phyloP scores from a whole-genome alignment of 78 protist species.

The Bodo saltans region DNA sequence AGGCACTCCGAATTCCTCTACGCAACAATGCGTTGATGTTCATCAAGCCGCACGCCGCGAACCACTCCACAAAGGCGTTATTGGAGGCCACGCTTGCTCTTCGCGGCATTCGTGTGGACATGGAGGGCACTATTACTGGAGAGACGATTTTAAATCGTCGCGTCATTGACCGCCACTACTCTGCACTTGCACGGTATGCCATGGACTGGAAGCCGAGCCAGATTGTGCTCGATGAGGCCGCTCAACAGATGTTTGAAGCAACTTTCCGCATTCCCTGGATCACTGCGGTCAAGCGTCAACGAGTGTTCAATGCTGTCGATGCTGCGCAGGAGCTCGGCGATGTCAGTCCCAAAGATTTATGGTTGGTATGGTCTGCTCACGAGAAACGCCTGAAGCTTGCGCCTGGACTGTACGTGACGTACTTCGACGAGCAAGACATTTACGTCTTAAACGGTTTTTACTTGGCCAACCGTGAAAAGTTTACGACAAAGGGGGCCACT shows the following conservation, averaged over 20 bases:
- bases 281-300: conserved; percentile 12
- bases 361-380: background rate
- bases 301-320: conserved; percentile 21
- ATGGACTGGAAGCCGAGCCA: conserved; percentile 2
- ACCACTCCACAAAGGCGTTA: background rate
- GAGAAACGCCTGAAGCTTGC: conserved; percentile 36
- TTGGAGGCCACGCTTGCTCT: background rate
- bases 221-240: background rate
- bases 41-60: conserved; percentile 36
- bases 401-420: conserved; percentile 43
- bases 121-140: background rate
- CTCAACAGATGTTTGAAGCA: background rate
- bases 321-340: conserved; percentile 8
- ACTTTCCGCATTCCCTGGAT: conserved; percentile 6
- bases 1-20: background rate
- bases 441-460: conserved; percentile 52
- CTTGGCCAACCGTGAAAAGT: conserved; percentile 32
- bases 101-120: background rate
- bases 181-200: conserved; percentile 10
- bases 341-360: background rate
- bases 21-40: conserved; percentile 21
- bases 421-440: conserved; percentile 12
- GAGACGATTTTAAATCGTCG: background rate
- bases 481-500: background rate
- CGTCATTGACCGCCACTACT: conserved; percentile 32